Evolutionary conservation across 805 yeast genomes (phyloP), one percentile per base, ranked within the genome.

Genomic region (Candida awuae): DNA sequence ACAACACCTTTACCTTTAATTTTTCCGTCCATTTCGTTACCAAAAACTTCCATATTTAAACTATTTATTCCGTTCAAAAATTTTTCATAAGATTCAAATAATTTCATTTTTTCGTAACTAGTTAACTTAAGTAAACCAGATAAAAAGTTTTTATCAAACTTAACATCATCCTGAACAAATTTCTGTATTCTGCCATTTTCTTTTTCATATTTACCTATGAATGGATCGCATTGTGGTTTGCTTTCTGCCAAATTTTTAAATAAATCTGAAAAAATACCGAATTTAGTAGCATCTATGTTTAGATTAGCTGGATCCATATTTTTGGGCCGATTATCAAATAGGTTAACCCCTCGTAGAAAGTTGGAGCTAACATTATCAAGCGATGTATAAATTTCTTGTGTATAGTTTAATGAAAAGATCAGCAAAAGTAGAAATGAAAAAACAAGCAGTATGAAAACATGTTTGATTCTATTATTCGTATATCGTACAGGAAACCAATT

Each of bases 141-240:
- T 13, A 41, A 28, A 8, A 21, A 23, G 7, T 16, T 9, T 13
- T 32, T 28, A 8, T 31, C 18, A 16, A 28, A 41, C 10, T 15
- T 22, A 12, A 28, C 23, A 5, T 51, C 54, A 42, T 66, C 68
- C 13, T 56, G 48, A 4, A 66, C 58, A 44, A 69, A 69, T 37
- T 58, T 54, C 50, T 73, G 72, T 40, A 51, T 61, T 63, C 25
- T 51, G 51, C 18, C 12, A 18, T 41, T 41, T 12, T 58, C 67
- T 4, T 55, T 48, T 30, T 58, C 57, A 47, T 72, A 75, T n/a
- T 52, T 58, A 26, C 61, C 12, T 4, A 14, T 67, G 25, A 75
- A 52, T n/a, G 70, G 66, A 1, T 55, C 61, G 2, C 66, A 55
- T 1, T 50, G 38, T 13, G 76, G 71, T 29, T 54, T 59, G 12